Base-by-base conservation (phyloP, 768 basidiomycete genomes). In the Kwoniella dendrophila region DNA sequence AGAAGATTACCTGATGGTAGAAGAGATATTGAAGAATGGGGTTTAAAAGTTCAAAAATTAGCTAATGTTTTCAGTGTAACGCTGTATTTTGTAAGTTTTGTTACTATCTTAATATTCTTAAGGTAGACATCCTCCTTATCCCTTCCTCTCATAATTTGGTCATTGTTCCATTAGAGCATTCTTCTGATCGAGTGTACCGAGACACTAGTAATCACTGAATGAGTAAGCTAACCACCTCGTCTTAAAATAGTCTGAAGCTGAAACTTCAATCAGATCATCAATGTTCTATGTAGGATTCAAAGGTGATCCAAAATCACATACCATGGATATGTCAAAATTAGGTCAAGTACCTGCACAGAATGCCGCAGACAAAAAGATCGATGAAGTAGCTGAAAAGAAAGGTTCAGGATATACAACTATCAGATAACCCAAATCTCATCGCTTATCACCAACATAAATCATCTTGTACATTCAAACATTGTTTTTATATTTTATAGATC, bases 341-440 rank as follows among this genome's bases (percentile, higher is more conserved):
- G 50, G 88, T 86, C 71, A 84, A 36, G 74, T 94, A 16, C 88
- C 88, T 0, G 89, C 91, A n/a, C 87, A 87, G 3, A 84, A 90
- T 69, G 87, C 89, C 0, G 85, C 88, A 0, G 91, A 93, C 66
- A 87, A 89, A 0, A 67, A 67, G 1, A 73, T 81, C 1, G 77
- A 79, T 50, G 62, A 63, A 18, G 62, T 80, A 2, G 73, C 72
- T 18, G 80, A 81, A 68, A 79, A 78, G 59, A 64, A 71, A 47
- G 76, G 74, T 11, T 61, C 73, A 11, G 73, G 73, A 4, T 76
- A 79, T 52, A 80, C 74, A 16, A 78, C 76, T 11, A 78, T 78
- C 33, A 63, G 78, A 34, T 79, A 52, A 63, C 24, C 6, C 18
- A 18, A 20, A 22, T 11, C 22, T 20, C 20, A 2, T 53, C n/a